Base-by-base conservation (phyloP, 441 rosid genomes). In the Pelargonium fulgidum region DNA sequence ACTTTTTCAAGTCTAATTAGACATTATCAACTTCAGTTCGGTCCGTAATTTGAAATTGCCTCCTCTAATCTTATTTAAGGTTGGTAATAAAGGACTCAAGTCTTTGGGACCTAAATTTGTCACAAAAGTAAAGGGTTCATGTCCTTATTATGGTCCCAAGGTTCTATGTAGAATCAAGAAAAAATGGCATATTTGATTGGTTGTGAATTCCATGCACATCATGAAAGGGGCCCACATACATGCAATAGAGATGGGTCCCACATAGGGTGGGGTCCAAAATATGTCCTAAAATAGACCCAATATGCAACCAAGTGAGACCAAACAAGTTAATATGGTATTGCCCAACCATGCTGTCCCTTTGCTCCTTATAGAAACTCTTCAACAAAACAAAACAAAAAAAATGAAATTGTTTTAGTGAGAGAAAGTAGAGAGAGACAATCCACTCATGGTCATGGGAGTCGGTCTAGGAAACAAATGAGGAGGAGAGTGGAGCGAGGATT, bases 401-500 rank as follows among this genome's bases (percentile, higher is more conserved):
- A 11, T 14, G 68, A 66, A 54, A 20, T 10, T 61, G 44, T 36
- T 65, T 56, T 17, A 62, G 52, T 24, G 69, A 66, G 52, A 16
- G 47, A 69, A 44, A 54, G 59, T 63, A 33, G 39, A 33, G 39
- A 33, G 39, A 33, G 39, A 33, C 4, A 33, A 33, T 33, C 39
- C 39, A 0, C 39, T 33, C 39, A 33, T 33, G 39, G 19, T 58
- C 64, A 1, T 26, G 66, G 68, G 78, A 79, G 80, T 39, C 50
- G 75, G 77, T 75, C 70, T 70, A 66, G 84, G 71, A 79, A 61
- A 64, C 16, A 75, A 77, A 69, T 52, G 59, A 52, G 16, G 65
- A 69, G 82, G 77, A 72, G 71, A 68, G 82, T 79, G 65, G 81
- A 83, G 82, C 86, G 80, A 82, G 74, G 79, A 76, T 78, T 48